Percentiles rank a stretch among this genome's conserved stretches.
These are phyloP conservation scores for Trichoderma sp. DNA, from an alignment of 2,329 filamentous ascomycete species.

Conservation along the genomic window DNA sequence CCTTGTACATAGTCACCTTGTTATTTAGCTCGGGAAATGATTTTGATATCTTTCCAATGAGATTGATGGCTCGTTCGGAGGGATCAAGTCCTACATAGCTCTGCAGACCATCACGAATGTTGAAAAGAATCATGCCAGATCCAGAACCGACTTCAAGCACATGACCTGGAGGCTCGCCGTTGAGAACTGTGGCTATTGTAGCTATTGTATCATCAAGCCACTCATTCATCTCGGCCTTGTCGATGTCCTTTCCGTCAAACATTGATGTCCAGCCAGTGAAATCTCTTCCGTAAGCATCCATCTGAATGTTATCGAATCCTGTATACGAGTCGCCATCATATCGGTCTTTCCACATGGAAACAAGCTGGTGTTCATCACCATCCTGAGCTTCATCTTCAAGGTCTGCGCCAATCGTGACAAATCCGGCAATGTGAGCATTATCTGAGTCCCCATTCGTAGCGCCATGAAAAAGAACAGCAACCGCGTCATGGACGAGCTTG, in stretches of 20 bases:
- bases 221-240: conserved; percentile 31
- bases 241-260: conserved; percentile 30
- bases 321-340: neutral
- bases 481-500: neutral
- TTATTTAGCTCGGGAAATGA: neutral
- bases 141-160: neutral
- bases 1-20: neutral
- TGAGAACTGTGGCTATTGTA: conserved; percentile 24
- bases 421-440: neutral
- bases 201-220: conserved; percentile 33
- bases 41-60: neutral
- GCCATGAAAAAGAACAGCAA: neutral
- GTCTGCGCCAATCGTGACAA: neutral
- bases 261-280: conserved; percentile 34
- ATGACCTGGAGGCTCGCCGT: neutral
- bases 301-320: neutral
- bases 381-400: neutral
- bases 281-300: conserved; percentile 21
- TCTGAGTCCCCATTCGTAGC: neutral
- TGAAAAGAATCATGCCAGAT: neutral
- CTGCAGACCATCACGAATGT: neutral
- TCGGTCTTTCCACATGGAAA: neutral
- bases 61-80: neutral
- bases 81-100: neutral
- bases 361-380: neutral